A percentile compares a stretch with the other conserved stretches of the same genome.
These are phyloP conservation scores for Tilletia horrida DNA, from an alignment of 1,284 basidiomycete species.

Conservation along the genomic window DNA sequence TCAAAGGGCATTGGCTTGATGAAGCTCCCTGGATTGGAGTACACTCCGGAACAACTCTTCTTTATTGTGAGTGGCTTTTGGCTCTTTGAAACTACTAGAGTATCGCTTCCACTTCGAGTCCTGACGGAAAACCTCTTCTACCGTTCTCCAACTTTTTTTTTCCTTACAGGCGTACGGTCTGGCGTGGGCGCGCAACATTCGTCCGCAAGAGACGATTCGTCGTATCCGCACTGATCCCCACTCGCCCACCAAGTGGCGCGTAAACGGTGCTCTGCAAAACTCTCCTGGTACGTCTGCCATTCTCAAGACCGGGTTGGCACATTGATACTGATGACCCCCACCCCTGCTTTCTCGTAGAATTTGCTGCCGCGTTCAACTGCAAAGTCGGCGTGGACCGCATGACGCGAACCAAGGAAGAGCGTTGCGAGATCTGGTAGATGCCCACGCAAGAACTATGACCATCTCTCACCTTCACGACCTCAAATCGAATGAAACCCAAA, in stretches of 20 bases:
- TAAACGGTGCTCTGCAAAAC: conserved; percentile 46
- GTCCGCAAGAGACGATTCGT: conserved; percentile 40
- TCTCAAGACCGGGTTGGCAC: too few species aligned
- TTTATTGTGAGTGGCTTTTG: conserved; percentile 45
- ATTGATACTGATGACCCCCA: too few species aligned
- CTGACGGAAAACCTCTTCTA: neutral
- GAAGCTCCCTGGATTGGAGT: conserved; percentile 53
- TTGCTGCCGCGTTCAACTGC: conserved; percentile 49
- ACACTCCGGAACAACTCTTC: conserved; percentile 55
- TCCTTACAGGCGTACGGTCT: conserved; percentile 32
- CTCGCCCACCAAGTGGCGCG: conserved; percentile 49
- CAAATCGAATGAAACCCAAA: neutral
- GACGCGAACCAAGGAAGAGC: conserved; percentile 33
- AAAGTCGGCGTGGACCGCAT: conserved; percentile 42
- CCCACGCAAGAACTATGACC: too few species aligned
- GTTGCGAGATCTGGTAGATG: conserved; percentile 48
- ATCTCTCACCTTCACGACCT: neutral
- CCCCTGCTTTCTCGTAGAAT: conserved; percentile 26
- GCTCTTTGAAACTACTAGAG: conserved; percentile 15
- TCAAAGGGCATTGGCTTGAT: conserved; percentile 42
- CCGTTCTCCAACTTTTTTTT: neutral
- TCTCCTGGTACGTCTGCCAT: conserved; percentile 19
- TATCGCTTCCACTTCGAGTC: too few species aligned
- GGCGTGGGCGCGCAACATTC: conserved; percentile 46
- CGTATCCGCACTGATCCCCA: conserved; percentile 50